Conservation (phyloP, 441 rosid species). For the Adansonia rubrostipa region DNA sequence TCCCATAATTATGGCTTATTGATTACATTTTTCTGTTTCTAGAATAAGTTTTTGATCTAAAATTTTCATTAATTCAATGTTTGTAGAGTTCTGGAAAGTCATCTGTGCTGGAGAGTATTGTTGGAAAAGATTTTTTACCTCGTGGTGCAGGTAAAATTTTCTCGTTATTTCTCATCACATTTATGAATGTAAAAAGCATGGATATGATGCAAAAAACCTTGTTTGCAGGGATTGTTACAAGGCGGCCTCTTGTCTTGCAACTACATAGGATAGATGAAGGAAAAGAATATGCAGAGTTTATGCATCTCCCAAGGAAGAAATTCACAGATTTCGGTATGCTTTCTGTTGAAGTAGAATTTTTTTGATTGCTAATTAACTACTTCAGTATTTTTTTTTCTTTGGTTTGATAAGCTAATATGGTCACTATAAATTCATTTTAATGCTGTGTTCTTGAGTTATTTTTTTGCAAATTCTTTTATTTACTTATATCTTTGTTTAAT, state of each 20-base stretch:
- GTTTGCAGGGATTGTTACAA: slow-evolving; percentile 85
- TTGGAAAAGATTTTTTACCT: slow-evolving; percentile 95
- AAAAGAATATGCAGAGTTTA: slow-evolving; percentile 89
- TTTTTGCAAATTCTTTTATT: neutral
- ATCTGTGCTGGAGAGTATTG: slow-evolving; percentile 89
- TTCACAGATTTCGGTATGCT: slow-evolving; percentile 78
- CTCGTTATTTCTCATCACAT: slow-evolving; percentile 8
- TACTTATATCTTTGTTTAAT: slow-evolving; percentile 6
- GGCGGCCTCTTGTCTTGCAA: slow-evolving; percentile 96
- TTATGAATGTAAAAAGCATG: neutral
- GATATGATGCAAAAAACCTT: slow-evolving; percentile 29
- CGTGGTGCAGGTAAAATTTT: slow-evolving; percentile 81
- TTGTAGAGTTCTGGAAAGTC: slow-evolving; percentile 94
- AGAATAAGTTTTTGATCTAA: neutral
- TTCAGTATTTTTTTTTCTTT: neutral
- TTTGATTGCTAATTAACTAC: neutral
- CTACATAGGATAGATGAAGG: slow-evolving; percentile 91
- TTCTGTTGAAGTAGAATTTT: neutral
- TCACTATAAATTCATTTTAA: neutral
- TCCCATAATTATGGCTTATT: neutral
- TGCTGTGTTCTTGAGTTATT: neutral
- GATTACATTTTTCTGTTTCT: neutral
- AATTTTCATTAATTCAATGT: slow-evolving; percentile 1
- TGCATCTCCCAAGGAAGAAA: slow-evolving; percentile 87
- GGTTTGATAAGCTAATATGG: neutral